These are phyloP conservation scores for Xylariaceae sp. DNA, from an alignment of 2,329 filamentous ascomycete species.

Conservation along the genomic window DNA sequence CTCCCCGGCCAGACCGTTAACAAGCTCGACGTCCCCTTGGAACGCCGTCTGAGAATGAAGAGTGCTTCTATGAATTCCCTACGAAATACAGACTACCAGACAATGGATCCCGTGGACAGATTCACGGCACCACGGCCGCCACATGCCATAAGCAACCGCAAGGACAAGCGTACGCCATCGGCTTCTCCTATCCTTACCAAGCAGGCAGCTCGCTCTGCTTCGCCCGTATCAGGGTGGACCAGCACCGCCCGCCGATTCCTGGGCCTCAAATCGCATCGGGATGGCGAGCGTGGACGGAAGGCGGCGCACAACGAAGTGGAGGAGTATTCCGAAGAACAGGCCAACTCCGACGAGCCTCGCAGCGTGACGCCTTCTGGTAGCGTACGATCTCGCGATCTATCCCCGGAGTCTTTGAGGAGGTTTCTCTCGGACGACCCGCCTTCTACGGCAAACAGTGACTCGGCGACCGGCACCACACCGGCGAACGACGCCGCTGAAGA, in stretches of 20 bases:
- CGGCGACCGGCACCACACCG: constrained; percentile 34
- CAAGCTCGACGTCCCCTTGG: constrained; percentile 71
- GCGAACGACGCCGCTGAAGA: constrained; percentile 46
- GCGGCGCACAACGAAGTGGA: constrained; percentile 22
- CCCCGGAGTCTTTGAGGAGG: constrained; percentile 48
- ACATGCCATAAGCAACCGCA: constrained; percentile 38
- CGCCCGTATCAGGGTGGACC: constrained; percentile 44
- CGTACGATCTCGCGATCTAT: constrained; percentile 46
- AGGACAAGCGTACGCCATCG: constrained; percentile 33
- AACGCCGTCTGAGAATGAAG: constrained; percentile 54
- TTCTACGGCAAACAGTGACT: constrained; percentile 30
- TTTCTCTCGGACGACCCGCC: constrained; percentile 46
- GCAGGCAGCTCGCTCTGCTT: constrained; percentile 41
- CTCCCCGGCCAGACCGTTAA: constrained; percentile 86
- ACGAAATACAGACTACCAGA: constrained; percentile 55
- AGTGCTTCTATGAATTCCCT: constrained; percentile 62
- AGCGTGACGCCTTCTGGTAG: constrained; percentile 37
- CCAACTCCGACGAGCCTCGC: constrained; percentile 29
- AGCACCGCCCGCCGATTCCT: constrained; percentile 45
- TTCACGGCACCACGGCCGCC: constrained; percentile 63
- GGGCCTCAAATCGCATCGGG: constrained; percentile 36
- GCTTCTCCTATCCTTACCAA: constrained; percentile 32
- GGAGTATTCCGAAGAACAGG: constrained; percentile 26
- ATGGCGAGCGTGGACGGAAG: constrained; percentile 32
- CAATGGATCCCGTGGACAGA: constrained; percentile 72